Percentiles rank a stretch among this genome's conserved stretches.
Evolutionary conservation across 2,329 filamentous ascomycete species (phyloP).

Genomic region (Phyllachora maydis): DNA sequence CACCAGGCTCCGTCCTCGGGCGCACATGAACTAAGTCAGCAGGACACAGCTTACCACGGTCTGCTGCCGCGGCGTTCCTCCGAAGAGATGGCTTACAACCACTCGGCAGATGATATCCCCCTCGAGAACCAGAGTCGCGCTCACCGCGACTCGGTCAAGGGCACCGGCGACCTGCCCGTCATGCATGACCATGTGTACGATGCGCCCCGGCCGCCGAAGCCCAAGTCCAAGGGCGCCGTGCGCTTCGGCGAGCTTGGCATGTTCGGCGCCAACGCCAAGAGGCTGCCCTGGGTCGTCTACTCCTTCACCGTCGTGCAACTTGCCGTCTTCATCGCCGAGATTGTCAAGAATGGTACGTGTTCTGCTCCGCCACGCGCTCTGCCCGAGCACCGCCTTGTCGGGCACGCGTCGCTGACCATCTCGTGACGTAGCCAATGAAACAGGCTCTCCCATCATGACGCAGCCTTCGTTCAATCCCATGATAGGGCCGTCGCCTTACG

Average conservation of each 20-base stretch:
- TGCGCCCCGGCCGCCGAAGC: conserved; percentile 15
- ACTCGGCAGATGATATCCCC: conserved; percentile 31
- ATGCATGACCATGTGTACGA: conserved; percentile 43
- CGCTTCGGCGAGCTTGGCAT: conserved; percentile 38
- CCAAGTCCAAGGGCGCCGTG: conserved; percentile 18
- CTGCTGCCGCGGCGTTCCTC: conserved; percentile 17
- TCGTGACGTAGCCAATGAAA: conserved; percentile 39
- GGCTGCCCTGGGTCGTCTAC: conserved; percentile 67
- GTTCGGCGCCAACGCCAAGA: conserved; percentile 31
- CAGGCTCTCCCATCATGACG: conserved; percentile 57
- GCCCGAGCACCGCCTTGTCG: neutral
- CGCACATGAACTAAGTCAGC: conserved; percentile 20
- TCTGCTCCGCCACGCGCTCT: conserved; percentile 2
- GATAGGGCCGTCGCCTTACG: conserved; percentile 80
- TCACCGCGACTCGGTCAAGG: conserved; percentile 19
- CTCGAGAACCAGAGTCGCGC: conserved; percentile 16
- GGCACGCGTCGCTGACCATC: conserved; percentile 1
- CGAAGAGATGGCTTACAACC: conserved; percentile 11
- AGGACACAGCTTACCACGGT: conserved; percentile 38
- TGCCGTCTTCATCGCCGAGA: conserved; percentile 71
- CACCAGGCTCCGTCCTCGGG: conserved; percentile 12
- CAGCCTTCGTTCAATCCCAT: conserved; percentile 86
- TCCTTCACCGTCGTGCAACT: conserved; percentile 57
- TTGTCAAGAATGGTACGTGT: conserved; percentile 59
- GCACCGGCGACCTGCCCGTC: conserved; percentile 13